Evolutionary conservation across 2,329 filamentous ascomycete genomes (phyloP).

Genomic region (Aspergillus fumigatiaffinis): DNA sequence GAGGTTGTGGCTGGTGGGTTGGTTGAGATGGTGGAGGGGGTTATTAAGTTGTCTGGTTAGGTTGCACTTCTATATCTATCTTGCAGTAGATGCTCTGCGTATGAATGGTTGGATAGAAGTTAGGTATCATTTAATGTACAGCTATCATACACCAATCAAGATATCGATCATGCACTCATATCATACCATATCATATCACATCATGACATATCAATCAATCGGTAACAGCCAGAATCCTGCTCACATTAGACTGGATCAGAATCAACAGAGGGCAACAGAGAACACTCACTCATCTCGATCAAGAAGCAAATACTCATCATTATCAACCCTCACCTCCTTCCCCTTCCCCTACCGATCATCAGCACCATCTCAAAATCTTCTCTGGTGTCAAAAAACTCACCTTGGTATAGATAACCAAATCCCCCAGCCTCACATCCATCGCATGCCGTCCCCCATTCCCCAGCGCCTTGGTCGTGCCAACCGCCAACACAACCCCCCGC

Average conservation of each 20-base stretch:
- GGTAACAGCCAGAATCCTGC: background rate
- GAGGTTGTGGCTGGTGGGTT: slow-evolving; percentile 49
- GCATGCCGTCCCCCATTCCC: background rate
- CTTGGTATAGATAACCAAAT: background rate
- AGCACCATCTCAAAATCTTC: background rate
- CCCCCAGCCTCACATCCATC: background rate
- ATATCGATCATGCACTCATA: too few species aligned
- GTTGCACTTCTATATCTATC: too few species aligned
- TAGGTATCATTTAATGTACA: too few species aligned
- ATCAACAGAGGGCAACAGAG: background rate
- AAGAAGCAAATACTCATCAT: background rate
- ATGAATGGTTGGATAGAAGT: too few species aligned
- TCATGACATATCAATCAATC: background rate
- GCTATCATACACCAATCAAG: too few species aligned
- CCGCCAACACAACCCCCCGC: background rate
- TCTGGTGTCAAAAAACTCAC: too few species aligned
- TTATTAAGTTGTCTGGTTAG: slow-evolving; percentile 6
- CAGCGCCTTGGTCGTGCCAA: background rate
- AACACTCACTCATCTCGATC: background rate
- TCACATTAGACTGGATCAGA: background rate
- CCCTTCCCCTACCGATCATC: background rate
- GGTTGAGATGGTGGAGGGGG: slow-evolving; percentile 46
- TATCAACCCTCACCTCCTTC: background rate
- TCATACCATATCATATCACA: too few species aligned
- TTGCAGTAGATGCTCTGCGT: too few species aligned